Percentiles rank a stretch among this genome's conserved stretches.
phyloP scores from a whole-genome alignment of 2,329 filamentous ascomycete species.

The Hyphodiscus sp. region DNA sequence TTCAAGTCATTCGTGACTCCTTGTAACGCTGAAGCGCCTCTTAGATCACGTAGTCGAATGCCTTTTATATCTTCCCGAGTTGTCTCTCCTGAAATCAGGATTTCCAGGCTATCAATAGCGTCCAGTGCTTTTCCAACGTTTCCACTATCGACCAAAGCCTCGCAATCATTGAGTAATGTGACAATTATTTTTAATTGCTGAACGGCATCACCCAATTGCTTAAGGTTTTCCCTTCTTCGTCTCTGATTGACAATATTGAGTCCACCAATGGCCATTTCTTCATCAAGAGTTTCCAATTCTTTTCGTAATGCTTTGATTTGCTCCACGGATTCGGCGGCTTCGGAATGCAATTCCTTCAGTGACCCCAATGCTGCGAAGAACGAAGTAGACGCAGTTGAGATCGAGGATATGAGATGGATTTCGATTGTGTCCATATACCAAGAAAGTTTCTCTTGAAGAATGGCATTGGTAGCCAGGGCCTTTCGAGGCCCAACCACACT shows the following conservation, averaged over 20 bases:
- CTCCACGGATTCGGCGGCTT: slow-evolving; percentile 84
- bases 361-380: slow-evolving; percentile 95
- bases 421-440: slow-evolving; percentile 99
- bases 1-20: slow-evolving; percentile 72
- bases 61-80: slow-evolving; percentile 18
- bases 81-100: slow-evolving; percentile 64
- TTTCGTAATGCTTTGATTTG: slow-evolving; percentile 75
- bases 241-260: slow-evolving; percentile 80
- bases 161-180: slow-evolving; percentile 66
- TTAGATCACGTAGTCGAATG: slow-evolving; percentile 55
- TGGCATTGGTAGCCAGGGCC: slow-evolving; percentile 89
- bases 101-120: slow-evolving; percentile 70
- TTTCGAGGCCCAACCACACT: slow-evolving; percentile 62
- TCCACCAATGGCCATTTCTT: slow-evolving; percentile 79
- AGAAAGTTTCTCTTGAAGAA: slow-evolving; percentile 93
- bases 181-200: slow-evolving; percentile 77
- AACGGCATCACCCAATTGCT: slow-evolving; percentile 74
- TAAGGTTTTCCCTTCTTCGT: slow-evolving; percentile 74
- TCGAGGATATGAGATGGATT: slow-evolving; percentile 92
- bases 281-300: slow-evolving; percentile 74
- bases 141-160: slow-evolving; percentile 75
- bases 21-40: slow-evolving; percentile 71
- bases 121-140: slow-evolving; percentile 75
- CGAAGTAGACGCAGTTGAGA: slow-evolving; percentile 89
- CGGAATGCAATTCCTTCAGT: slow-evolving; percentile 81